Percentiles rank a stretch among this genome's conserved stretches.
phyloP scores from a whole-genome alignment of 306 rosid species.

The Biancaea sappan region DNA sequence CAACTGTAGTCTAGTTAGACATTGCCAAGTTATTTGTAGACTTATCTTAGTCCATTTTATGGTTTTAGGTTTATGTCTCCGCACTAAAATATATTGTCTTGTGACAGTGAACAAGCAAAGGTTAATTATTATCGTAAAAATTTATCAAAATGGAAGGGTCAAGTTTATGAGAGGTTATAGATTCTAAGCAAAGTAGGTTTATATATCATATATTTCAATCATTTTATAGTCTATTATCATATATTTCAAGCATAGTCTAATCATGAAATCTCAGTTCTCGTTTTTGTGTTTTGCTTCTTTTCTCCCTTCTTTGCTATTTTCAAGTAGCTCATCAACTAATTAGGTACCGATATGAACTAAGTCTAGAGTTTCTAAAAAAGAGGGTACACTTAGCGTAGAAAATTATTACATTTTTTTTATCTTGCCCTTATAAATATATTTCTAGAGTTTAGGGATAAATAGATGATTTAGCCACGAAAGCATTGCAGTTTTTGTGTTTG shows the following conservation, averaged over 20 bases:
- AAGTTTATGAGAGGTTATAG: slow-evolving; percentile 85
- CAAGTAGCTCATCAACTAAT: slow-evolving; percentile 65
- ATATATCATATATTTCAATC: slow-evolving; percentile 26
- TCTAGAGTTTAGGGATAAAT: too few species aligned
- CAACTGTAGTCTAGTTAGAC: slow-evolving; percentile 19
- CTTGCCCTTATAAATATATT: too few species aligned
- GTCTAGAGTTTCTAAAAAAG: slow-evolving; percentile 15
- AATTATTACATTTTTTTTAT: too few species aligned
- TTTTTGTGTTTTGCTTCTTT: background rate
- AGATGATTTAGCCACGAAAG: too few species aligned
- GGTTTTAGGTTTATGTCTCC: background rate
- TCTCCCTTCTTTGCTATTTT: slow-evolving; percentile 33
- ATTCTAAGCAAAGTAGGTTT: slow-evolving; percentile 74
- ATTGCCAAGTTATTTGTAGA: background rate
- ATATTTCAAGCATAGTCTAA: slow-evolving; percentile 9
- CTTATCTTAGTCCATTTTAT: background rate
- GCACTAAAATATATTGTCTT: slow-evolving; percentile 31
- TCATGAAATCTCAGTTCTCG: slow-evolving; percentile 5
- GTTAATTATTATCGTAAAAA: slow-evolving; percentile 80
- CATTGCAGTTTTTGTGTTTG: too few species aligned
- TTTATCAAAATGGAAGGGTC: slow-evolving; percentile 91
- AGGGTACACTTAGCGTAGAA: too few species aligned
- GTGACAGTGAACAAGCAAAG: slow-evolving; percentile 80
- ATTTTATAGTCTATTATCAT: too few species aligned
- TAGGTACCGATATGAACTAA: slow-evolving; percentile 60